Evolutionary conservation across 1,284 basidiomycete species (phyloP).

Genomic region (Inonotus hispidus): DNA sequence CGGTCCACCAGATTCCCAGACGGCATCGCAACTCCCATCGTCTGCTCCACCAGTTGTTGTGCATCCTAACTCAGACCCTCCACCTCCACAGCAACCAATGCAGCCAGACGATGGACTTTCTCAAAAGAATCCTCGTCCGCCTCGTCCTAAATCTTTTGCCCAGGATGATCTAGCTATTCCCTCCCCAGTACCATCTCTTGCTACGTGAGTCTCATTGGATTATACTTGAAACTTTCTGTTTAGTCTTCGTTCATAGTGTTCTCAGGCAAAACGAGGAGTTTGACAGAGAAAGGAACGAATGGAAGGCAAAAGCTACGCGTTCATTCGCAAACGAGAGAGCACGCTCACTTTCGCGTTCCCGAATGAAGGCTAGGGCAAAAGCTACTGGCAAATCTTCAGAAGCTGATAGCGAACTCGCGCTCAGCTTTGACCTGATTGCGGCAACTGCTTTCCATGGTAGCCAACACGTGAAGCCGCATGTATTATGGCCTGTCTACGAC

Average conservation of each 20-base stretch:
- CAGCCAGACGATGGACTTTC: conserved; percentile 5
- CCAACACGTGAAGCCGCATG: conserved; percentile 13
- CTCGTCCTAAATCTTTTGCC: conserved; percentile 39
- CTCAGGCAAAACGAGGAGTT: conserved; percentile 56
- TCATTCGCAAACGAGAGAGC: conserved; percentile 63
- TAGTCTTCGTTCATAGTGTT: conserved; percentile 40
- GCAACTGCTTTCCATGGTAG: conserved; percentile 17
- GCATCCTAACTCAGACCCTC: background rate
- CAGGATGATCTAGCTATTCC: conserved; percentile 54
- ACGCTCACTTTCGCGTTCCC: conserved; percentile 53
- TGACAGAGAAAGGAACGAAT: conserved; percentile 54
- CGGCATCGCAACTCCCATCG: conserved; percentile 1
- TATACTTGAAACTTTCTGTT: background rate
- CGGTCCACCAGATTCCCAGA: background rate
- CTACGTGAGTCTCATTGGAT: conserved; percentile 39
- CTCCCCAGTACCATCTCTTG: conserved; percentile 55
- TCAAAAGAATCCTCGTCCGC: conserved; percentile 21
- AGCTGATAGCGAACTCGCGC: conserved; percentile 17
- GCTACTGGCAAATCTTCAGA: conserved; percentile 24
- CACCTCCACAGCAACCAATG: background rate
- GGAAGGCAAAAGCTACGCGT: conserved; percentile 55
- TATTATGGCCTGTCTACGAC: conserved; percentile 6
- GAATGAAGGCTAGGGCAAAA: conserved; percentile 55
- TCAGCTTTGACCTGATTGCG: conserved; percentile 18
- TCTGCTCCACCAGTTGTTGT: conserved; percentile 8